phyloP scores from a whole-genome alignment of 1,284 basidiomycete genomes.

The Ceratobasidium papillatum region DNA sequence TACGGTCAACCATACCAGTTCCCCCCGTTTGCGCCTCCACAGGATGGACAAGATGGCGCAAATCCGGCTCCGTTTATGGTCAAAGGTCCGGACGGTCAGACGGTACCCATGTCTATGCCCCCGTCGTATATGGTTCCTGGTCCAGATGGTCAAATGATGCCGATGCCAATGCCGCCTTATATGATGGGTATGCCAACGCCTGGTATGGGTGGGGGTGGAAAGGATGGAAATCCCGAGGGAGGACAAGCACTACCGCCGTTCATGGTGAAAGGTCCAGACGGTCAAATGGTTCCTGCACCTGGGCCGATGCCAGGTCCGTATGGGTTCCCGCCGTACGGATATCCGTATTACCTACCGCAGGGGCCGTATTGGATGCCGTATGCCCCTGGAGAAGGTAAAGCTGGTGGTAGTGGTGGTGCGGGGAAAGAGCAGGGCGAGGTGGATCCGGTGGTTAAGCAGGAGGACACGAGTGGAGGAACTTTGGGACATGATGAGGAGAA shows the following conservation, averaged over 20 bases:
- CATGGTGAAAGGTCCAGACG: conserved; percentile 34
- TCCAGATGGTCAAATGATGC: conserved; percentile 29
- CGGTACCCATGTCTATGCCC: conserved; percentile 28
- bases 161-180: conserved; percentile 32
- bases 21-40: conserved; percentile 16
- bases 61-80: conserved; percentile 26
- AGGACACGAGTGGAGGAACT: background rate
- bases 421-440: background rate
- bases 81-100: conserved; percentile 32
- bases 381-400: conserved; percentile 8
- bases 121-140: conserved; percentile 30
- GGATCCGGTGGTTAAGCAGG: conserved; percentile 6
- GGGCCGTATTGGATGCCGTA: conserved; percentile 38
- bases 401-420: background rate
- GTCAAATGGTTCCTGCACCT: conserved; percentile 28
- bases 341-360: conserved; percentile 32
- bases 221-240: conserved; percentile 26
- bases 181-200: conserved; percentile 23
- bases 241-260: conserved; percentile 3
- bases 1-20: conserved; percentile 24
- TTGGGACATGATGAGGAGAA: conserved; percentile 9
- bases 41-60: background rate
- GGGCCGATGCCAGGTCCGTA: conserved; percentile 14
- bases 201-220: conserved; percentile 10
- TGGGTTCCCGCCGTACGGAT: conserved; percentile 32